A percentile compares a stretch with the other conserved stretches of the same genome.
These are phyloP conservation scores for Berberis vulgaris DNA, from an alignment of 164 flowering plant species.

Conservation along the genomic window DNA sequence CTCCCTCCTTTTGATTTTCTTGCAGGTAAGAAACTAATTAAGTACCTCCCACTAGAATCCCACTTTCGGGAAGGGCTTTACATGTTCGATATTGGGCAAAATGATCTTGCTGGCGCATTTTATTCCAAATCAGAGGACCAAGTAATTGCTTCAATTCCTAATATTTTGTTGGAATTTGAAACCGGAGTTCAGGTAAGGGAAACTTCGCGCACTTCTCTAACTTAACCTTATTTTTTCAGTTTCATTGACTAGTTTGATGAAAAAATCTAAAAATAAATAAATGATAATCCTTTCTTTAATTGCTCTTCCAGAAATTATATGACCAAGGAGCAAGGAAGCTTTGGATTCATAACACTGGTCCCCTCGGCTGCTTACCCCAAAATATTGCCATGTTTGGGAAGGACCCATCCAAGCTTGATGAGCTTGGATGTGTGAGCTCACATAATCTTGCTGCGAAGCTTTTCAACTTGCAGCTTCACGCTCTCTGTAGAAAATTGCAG, in stretches of 20 bases:
- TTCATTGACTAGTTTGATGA: background rate
- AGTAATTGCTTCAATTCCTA: slow-evolving; percentile 70
- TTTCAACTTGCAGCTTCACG: slow-evolving; percentile 79
- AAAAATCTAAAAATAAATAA: no score
- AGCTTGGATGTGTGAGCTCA: slow-evolving; percentile 57
- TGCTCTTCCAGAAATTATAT: slow-evolving; percentile 44
- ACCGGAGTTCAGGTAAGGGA: slow-evolving; percentile 52
- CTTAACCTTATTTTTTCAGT: background rate
- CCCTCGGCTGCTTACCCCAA: slow-evolving; percentile 83
- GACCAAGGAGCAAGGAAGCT: slow-evolving; percentile 72
- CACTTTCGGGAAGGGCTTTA: slow-evolving; percentile 60
- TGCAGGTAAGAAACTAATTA: slow-evolving; percentile 46
- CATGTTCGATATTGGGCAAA: slow-evolving; percentile 95
- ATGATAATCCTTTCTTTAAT: background rate
- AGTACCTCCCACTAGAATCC: slow-evolving; percentile 52
- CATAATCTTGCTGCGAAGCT: slow-evolving; percentile 78
- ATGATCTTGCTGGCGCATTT: slow-evolving; percentile 86
- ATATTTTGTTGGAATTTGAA: slow-evolving; percentile 59
- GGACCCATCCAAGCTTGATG: slow-evolving; percentile 73
- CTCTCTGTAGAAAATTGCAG: slow-evolving; percentile 47
- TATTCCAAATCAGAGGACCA: slow-evolving; percentile 77
- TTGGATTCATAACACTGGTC: slow-evolving; percentile 95
- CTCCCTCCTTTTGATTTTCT: background rate
- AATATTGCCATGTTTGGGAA: slow-evolving; percentile 68
- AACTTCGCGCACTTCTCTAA: background rate